Conservation (phyloP, 352 stramenopile species). For the Phytophthora cactorum region DNA sequence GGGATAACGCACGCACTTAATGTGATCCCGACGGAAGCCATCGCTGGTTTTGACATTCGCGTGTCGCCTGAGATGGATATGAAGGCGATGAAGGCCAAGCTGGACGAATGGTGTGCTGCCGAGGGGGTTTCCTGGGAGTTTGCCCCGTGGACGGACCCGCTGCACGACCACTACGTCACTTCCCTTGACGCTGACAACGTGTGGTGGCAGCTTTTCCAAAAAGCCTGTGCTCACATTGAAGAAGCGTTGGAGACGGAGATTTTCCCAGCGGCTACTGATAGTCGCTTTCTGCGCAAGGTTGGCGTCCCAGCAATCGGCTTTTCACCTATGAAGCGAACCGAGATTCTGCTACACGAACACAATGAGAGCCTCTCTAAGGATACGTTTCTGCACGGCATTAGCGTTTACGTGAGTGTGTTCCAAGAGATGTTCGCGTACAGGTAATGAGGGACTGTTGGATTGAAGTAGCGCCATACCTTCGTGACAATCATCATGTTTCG, state of each 20-base stretch:
- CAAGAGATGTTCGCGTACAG: conserved; percentile 52
- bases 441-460: not conserved
- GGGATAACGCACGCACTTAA: conserved; percentile 93
- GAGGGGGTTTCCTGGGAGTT: conserved; percentile 88
- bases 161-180: conserved; percentile 71
- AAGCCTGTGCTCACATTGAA: conserved; percentile 22
- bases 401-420: conserved; percentile 81
- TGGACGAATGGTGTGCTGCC: conserved; percentile 92
- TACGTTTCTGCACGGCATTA: conserved; percentile 93
- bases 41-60: conserved; percentile 94
- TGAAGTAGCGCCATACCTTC: too few relatives aligned
- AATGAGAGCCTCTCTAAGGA: conserved; percentile 95
- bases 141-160: conserved; percentile 41
- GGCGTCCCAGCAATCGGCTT: conserved; percentile 78
- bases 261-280: conserved; percentile 96
- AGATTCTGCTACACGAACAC: conserved; percentile 97
- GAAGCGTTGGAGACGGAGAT: conserved; percentile 84
- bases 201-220: conserved; percentile 70
- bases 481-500: too few relatives aligned
- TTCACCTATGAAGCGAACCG: conserved; percentile 94
- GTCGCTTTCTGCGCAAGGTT: conserved; percentile 90
- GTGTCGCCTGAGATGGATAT: conserved; percentile 91
- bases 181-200: conserved; percentile 59
- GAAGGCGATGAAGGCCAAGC: conserved; percentile 56
- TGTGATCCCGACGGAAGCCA: conserved; percentile 92